Conservation (phyloP, 495 filamentous ascomycete genomes). For the Talaromyces trachyspermus region DNA sequence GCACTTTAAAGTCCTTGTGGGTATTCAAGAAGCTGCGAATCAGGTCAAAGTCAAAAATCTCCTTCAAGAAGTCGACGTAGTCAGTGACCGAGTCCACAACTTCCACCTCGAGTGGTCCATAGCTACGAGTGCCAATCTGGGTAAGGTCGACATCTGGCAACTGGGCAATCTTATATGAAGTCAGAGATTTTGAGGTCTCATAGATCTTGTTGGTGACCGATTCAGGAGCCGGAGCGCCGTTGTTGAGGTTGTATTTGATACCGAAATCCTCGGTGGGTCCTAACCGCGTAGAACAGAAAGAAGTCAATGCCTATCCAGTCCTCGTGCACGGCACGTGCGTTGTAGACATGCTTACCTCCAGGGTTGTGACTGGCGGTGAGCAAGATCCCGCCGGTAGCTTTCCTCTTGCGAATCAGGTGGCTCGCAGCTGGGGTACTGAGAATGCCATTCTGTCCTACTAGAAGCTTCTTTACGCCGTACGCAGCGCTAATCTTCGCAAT, state of each 20-base stretch:
- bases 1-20: constrained; percentile 88
- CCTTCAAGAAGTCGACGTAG: constrained; percentile 91
- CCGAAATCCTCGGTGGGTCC: constrained; percentile 92
- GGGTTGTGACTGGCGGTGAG: constrained; percentile 98
- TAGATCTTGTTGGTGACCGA: constrained; percentile 96
- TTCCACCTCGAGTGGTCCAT: constrained; percentile 85
- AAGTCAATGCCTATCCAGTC: no score
- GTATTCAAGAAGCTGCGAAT: constrained; percentile 85
- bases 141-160: constrained; percentile 81
- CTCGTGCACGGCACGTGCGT: no score
- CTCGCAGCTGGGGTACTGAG: constrained; percentile 92
- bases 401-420: constrained; percentile 86
- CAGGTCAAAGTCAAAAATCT: constrained; percentile 93
- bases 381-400: constrained; percentile 92
- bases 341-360: constrained; percentile 86
- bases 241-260: constrained; percentile 98
- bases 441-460: constrained; percentile 94
- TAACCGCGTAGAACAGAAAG: constrained; percentile 27
- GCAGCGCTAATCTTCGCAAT: constrained; percentile 96
- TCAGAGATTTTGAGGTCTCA: constrained; percentile 78
- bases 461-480: constrained; percentile 97
- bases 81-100: constrained; percentile 86
- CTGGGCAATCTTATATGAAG: constrained; percentile 83
- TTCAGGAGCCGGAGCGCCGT: constrained; percentile 92
- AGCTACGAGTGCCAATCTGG: constrained; percentile 73